Percentiles rank a stretch among this genome's conserved stretches.
phyloP scores from a whole-genome alignment of 2,329 filamentous ascomycete species.

The Alternaria sp. region DNA sequence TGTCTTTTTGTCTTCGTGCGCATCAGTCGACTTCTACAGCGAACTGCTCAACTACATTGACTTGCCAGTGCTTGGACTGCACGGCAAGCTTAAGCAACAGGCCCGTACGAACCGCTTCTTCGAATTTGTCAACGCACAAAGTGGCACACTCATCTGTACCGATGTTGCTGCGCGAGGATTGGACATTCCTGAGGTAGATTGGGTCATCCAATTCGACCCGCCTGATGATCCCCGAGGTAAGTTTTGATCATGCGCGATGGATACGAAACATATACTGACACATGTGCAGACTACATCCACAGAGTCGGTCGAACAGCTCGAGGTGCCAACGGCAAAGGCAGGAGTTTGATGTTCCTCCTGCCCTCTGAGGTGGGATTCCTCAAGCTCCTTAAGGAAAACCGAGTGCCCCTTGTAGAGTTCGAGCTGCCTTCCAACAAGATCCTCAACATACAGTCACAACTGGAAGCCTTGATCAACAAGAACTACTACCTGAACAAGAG shows the following conservation, averaged over 20 bases:
- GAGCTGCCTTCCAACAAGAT: slow-evolving; percentile 95
- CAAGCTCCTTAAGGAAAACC: slow-evolving; percentile 86
- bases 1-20: slow-evolving; percentile 88
- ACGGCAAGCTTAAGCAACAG: slow-evolving; percentile 96
- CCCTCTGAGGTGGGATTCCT: slow-evolving; percentile 93
- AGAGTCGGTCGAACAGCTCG: slow-evolving; percentile 93
- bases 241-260: neutral
- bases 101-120: slow-evolving; percentile 99
- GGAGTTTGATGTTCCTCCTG: slow-evolving; percentile 91
- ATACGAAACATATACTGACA: slow-evolving; percentile 75
- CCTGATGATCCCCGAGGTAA: slow-evolving; percentile 6
- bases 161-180: slow-evolving; percentile 95
- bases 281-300: slow-evolving; percentile 75
- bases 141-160: slow-evolving; percentile 91
- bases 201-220: slow-evolving; percentile 80
- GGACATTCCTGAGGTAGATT: slow-evolving; percentile 95
- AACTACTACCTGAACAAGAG: slow-evolving; percentile 98
- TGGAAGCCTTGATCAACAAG: slow-evolving; percentile 49
- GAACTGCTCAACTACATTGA: slow-evolving; percentile 98
- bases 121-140: slow-evolving; percentile 86
- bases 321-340: slow-evolving; percentile 82
- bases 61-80: slow-evolving; percentile 82
- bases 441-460: slow-evolving; percentile 53
- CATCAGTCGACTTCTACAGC: slow-evolving; percentile 93
- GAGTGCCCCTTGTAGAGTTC: slow-evolving; percentile 94